These are phyloP conservation scores for Solanum verrucosum DNA, from an alignment of 257 asterid genomes.

Conservation along the genomic window DNA sequence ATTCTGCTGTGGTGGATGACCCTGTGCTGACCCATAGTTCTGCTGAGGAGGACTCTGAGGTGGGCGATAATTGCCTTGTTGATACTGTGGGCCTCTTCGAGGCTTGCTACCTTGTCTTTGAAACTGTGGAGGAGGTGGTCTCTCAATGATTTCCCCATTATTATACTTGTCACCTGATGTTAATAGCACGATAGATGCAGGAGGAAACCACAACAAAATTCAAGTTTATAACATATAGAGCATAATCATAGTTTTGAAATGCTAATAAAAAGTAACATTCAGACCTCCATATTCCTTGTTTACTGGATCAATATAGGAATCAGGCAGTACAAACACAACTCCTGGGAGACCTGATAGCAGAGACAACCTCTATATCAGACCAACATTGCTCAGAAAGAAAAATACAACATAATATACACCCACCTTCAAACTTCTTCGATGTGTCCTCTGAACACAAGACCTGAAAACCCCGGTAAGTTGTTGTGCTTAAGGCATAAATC, in stretches of 20 bases:
- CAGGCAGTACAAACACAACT: constrained; percentile 86
- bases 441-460: constrained; percentile 74
- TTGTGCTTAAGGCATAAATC: constrained; percentile 83
- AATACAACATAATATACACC: background rate
- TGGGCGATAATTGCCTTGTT: constrained; percentile 5
- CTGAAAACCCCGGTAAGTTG: constrained; percentile 85
- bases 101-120: constrained; percentile 37
- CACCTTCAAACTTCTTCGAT: constrained; percentile 78
- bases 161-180: constrained; percentile 82
- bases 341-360: constrained; percentile 47
- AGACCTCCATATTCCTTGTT: constrained; percentile 95
- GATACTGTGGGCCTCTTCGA: constrained; percentile 9
- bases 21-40: background rate
- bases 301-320: constrained; percentile 85
- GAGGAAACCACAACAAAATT: background rate
- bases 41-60: constrained; percentile 1
- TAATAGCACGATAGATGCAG: background rate
- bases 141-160: constrained; percentile 74
- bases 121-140: constrained; percentile 77
- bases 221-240: background rate
- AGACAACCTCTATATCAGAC: constrained; percentile 7
- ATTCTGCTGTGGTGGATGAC: background rate
- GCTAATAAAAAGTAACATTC: constrained; percentile 1
- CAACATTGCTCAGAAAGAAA: constrained; percentile 2
- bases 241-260: background rate